A percentile compares a stretch with the other conserved stretches of the same genome.
phyloP scores from a whole-genome alignment of 768 basidiomycete genomes.

The Melanogaster broomeanus region DNA sequence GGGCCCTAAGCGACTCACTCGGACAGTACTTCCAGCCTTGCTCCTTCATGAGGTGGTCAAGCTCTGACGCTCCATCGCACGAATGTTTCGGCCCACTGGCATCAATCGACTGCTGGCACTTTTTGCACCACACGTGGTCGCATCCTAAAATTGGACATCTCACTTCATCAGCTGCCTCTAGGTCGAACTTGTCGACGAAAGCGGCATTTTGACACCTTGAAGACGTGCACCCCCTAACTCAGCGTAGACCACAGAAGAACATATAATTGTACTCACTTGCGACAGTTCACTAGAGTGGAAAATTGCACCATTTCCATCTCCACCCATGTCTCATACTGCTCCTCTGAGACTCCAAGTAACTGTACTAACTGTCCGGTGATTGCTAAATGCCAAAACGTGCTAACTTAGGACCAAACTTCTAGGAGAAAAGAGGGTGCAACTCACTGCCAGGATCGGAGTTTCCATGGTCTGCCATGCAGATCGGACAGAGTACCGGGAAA shows the following conservation, averaged over 20 bases:
- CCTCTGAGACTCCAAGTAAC: conserved; percentile 45
- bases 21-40: conserved; percentile 68
- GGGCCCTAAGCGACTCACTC: conserved; percentile 35
- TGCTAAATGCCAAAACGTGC: conserved; percentile 26
- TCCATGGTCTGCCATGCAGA: conserved; percentile 43
- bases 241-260: not conserved
- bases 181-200: conserved; percentile 53
- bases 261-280: conserved; percentile 38
- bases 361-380: conserved; percentile 40
- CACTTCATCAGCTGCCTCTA: conserved; percentile 41
- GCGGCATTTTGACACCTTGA: conserved; percentile 50
- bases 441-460: conserved; percentile 32
- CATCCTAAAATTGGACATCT: conserved; percentile 53
- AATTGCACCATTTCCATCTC: conserved; percentile 48
- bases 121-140: conserved; percentile 58
- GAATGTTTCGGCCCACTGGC: conserved; percentile 45
- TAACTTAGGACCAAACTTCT: not conserved
- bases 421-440: not conserved
- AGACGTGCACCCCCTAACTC: not conserved
- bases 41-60: conserved; percentile 50
- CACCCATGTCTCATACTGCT: conserved; percentile 42
- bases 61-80: conserved; percentile 58
- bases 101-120: conserved; percentile 46
- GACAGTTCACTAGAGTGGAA: conserved; percentile 47
- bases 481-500: conserved; percentile 63